These are phyloP conservation scores for Glycyrrhiza uralensis DNA, from an alignment of 306 rosid genomes.

Conservation along the genomic window DNA sequence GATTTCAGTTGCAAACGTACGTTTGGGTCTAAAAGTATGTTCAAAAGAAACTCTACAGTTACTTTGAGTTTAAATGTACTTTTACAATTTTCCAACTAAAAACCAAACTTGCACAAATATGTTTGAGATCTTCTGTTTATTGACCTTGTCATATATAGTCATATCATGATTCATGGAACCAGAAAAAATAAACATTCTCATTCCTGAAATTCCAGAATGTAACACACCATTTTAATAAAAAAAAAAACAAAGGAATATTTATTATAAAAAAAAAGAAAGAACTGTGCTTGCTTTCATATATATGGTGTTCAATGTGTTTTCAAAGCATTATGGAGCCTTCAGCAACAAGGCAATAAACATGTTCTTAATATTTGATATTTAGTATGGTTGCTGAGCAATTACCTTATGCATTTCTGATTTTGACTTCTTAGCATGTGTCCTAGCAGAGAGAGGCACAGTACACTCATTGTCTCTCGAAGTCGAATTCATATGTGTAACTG, in stretches of 20 bases:
- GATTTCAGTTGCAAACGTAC: no score
- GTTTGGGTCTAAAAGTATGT: no score
- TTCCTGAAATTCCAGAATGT: not conserved
- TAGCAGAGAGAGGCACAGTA: slow-evolving; percentile 15
- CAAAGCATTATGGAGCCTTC: no score
- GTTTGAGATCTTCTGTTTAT: not conserved
- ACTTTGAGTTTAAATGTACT: no score
- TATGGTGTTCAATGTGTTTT: not conserved
- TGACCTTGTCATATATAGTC: not conserved
- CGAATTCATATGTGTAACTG: slow-evolving; percentile 27
- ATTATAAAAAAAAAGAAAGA: no score
- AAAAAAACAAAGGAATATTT: no score
- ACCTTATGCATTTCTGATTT: slow-evolving; percentile 48
- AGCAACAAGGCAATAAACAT: not conserved
- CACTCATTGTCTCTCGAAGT: slow-evolving; percentile 33
- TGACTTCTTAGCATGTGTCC: slow-evolving; percentile 31
- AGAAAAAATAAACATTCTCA: not conserved
- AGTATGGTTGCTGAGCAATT: slow-evolving; percentile 20
- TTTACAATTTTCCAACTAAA: no score
- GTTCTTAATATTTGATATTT: slow-evolving; percentile 3
- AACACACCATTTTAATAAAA: no score
- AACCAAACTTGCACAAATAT: no score
- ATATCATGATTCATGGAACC: not conserved
- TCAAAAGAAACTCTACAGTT: no score
- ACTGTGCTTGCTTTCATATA: not conserved